A percentile compares a stretch with the other conserved stretches of the same genome.
Evolutionary conservation across 1,284 basidiomycete genomes (phyloP).

Genomic region (Peniophora sp.): DNA sequence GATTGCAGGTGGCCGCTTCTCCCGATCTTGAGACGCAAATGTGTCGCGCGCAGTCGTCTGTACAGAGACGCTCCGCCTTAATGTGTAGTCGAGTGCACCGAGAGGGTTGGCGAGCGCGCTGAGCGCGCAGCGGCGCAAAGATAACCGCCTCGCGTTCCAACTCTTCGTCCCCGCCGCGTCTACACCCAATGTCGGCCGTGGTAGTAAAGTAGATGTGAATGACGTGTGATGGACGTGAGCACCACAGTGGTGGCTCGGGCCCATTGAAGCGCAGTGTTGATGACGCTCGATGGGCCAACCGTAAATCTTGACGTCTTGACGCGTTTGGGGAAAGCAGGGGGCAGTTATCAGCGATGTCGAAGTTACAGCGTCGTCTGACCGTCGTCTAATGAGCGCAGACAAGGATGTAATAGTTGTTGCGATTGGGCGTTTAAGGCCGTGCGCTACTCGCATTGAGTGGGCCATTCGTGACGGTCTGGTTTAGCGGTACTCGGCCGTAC

Average conservation of each 20-base stretch:
- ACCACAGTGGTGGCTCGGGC: neutral
- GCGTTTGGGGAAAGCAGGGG: constrained; percentile 13
- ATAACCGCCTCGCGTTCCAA: constrained; percentile 10
- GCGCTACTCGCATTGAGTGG: constrained; percentile 36
- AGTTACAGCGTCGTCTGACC: no score
- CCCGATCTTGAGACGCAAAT: neutral
- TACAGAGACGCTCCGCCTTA: constrained; percentile 25
- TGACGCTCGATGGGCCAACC: constrained; percentile 11
- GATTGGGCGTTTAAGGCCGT: constrained; percentile 25
- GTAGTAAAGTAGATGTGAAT: neutral
- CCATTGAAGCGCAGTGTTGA: neutral
- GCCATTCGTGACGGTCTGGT: constrained; percentile 34
- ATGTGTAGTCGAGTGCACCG: constrained; percentile 31
- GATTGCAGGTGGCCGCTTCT: no score
- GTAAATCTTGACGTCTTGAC: constrained; percentile 8
- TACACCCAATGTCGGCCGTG: neutral
- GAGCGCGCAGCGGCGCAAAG: constrained; percentile 64
- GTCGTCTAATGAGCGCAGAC: neutral
- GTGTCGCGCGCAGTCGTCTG: constrained; percentile 16
- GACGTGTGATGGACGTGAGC: no score
- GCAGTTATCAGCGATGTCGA: no score
- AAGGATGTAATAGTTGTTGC: constrained; percentile 12
- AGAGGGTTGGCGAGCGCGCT: constrained; percentile 79
- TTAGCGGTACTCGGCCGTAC: neutral
- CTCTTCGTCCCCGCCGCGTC: no score